Base-by-base conservation (phyloP, 345 rosid species). In the Jatropha curcas region DNA sequence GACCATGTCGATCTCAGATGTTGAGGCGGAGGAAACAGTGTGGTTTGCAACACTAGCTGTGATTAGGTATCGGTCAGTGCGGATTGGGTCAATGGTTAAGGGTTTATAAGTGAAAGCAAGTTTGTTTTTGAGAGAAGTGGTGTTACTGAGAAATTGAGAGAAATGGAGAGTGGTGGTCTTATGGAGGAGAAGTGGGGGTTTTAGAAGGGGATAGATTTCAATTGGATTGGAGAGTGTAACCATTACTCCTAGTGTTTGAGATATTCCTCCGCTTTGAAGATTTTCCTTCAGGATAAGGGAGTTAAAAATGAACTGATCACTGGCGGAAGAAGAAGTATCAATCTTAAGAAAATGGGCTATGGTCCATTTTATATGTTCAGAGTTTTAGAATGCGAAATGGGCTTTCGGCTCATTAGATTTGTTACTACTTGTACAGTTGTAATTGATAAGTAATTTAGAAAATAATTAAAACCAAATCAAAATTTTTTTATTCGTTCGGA, bases 1-100 rank as follows among this genome's bases (percentile, higher is more conserved):
- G 3, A 92, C 93, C 95, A 94, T 88, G 81, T 94, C 97, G 77
- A 94, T 86, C 63, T 90, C 95, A 3, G 84, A 83, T 0, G 90
- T 52, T 3, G 85, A 60, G 24, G 86, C 78, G 60, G 85, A 71
- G 27, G 86, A 48, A 39, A 78, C 41, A 13, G 45, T 2, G 45
- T 41, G 2, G 45, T 41, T 13, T 7, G 45, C 45, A 1, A 68
- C 57, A 20, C 73, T 65, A 74, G 78, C 73, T 60, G 50, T 71
- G 79, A 79, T 50, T 68, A 60, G 68, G 76, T 20, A 51, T 71
- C 28, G 27, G 76, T 28, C 48, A 82, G 19, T 33, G 41, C 1
- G 45, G 12, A 30, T 9, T 16, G 70, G 57, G 8, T 30, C 7
- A 2, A 37, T n/a, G 37, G 16, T 7, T 3, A 41, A 34, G 20